Evolutionary conservation across 768 basidiomycete genomes (phyloP).

Genomic region (Lentinula raphanica): DNA sequence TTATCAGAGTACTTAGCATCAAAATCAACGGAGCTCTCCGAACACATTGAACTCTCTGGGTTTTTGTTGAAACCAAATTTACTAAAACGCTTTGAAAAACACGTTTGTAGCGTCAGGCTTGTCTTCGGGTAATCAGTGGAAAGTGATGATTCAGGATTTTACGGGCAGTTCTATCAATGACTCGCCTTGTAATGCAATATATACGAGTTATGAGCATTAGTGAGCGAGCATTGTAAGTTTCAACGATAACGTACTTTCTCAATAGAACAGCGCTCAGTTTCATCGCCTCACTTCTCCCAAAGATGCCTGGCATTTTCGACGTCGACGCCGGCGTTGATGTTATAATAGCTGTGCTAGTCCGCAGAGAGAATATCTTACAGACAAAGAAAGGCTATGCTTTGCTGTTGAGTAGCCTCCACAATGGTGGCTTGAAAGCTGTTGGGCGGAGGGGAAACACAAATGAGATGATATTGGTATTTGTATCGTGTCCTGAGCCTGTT

Average conservation of each 20-base stretch:
- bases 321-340: conserved; percentile 51
- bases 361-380: conserved; percentile 46
- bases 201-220: too few relatives aligned
- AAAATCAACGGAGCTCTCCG: too few relatives aligned
- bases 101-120: not conserved
- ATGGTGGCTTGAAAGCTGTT: conserved; percentile 62
- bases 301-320: not conserved
- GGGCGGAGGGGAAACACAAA: conserved; percentile 70
- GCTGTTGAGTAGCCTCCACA: conserved; percentile 54
- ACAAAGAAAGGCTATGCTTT: conserved; percentile 65
- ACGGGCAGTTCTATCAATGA: too few relatives aligned
- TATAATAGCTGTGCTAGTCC: conserved; percentile 63
- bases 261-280: too few relatives aligned
- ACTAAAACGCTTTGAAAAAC: too few relatives aligned
- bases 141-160: too few relatives aligned
- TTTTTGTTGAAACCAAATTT: too few relatives aligned
- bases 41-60: too few relatives aligned
- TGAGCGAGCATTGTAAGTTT: not conserved
- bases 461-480: conserved; percentile 72
- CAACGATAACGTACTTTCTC: not conserved
- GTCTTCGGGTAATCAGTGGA: too few relatives aligned
- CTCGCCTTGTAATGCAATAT: too few relatives aligned
- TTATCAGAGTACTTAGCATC: too few relatives aligned
- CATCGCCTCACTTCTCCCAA: too few relatives aligned
- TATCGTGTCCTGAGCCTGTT: conserved; percentile 59